Evolutionary conservation across 108 stramenopile genomes (phyloP).

Genomic region (Cyclotella choctawhatcheeana): DNA sequence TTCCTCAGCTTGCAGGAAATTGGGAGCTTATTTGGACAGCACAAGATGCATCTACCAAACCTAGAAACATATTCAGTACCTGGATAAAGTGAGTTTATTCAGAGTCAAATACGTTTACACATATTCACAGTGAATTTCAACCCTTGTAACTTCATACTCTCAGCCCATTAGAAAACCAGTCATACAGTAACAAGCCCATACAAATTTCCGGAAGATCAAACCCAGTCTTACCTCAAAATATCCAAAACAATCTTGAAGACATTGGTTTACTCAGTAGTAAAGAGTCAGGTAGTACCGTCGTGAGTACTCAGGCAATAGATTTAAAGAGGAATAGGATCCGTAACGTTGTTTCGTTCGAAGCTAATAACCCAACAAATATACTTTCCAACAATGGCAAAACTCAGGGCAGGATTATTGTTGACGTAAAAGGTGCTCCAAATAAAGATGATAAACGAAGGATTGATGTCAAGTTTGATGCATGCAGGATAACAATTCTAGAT

Average conservation of each 20-base stretch:
- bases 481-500: slow-evolving; percentile 57
- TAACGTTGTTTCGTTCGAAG: slow-evolving; percentile 70
- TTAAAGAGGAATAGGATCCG: slow-evolving; percentile 65
- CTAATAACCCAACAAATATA: slow-evolving; percentile 38
- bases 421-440: slow-evolving; percentile 62
- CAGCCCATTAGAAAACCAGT: slow-evolving; percentile 86
- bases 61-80: slow-evolving; percentile 39
- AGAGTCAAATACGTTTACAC: not conserved
- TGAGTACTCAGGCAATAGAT: slow-evolving; percentile 78
- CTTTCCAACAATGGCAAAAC: slow-evolving; percentile 47
- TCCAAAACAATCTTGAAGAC: slow-evolving; percentile 73
- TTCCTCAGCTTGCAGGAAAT: slow-evolving; percentile 57
- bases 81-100: slow-evolving; percentile 49
- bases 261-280: slow-evolving; percentile 55
- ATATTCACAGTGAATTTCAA: not conserved
- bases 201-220: slow-evolving; percentile 54
- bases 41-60: slow-evolving; percentile 60
- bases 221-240: slow-evolving; percentile 64
- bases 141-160: not conserved
- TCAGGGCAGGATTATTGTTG: slow-evolving; percentile 62
- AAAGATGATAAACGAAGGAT: slow-evolving; percentile 58
- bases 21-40: slow-evolving; percentile 88
- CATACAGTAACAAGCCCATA: slow-evolving; percentile 80
- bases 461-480: slow-evolving; percentile 79
- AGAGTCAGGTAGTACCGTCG: slow-evolving; percentile 32